These are phyloP conservation scores for Penicillium frequentans DNA, from an alignment of 2,329 filamentous ascomycete genomes.

Conservation along the genomic window DNA sequence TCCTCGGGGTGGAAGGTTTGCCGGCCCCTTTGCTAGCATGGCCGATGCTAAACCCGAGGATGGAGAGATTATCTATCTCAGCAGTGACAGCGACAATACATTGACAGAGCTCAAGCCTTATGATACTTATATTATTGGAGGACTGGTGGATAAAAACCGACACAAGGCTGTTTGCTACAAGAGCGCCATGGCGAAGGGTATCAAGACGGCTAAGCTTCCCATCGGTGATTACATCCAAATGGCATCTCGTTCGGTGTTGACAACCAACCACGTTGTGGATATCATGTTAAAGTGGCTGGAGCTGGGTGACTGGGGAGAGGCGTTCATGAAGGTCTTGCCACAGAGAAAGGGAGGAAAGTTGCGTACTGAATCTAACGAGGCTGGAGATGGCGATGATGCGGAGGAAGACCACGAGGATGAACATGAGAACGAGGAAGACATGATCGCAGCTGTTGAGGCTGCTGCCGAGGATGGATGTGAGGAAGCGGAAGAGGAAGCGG, in stretches of 20 bases:
- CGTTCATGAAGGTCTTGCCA: conserved; percentile 85
- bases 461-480: neutral
- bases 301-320: conserved; percentile 83
- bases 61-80: conserved; percentile 78
- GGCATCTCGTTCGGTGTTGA: conserved; percentile 79
- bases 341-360: conserved; percentile 81
- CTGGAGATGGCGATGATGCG: conserved; percentile 8
- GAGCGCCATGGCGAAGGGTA: conserved; percentile 69
- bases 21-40: conserved; percentile 56
- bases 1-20: conserved; percentile 56
- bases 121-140: conserved; percentile 89
- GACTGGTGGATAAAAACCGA: conserved; percentile 92
- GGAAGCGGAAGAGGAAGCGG: neutral
- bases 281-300: conserved; percentile 96
- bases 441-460: conserved; percentile 2
- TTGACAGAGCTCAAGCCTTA: conserved; percentile 81
- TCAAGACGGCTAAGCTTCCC: conserved; percentile 86
- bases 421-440: conserved; percentile 7
- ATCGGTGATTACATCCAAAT: conserved; percentile 96
- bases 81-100: conserved; percentile 85
- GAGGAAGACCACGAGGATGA: conserved; percentile 26
- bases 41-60: conserved; percentile 35
- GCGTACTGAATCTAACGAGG: conserved; percentile 40
- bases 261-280: conserved; percentile 94
- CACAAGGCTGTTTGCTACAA: conserved; percentile 94